These are phyloP conservation scores for Trichomonas vaginalis DNA, from an alignment of 208 protist species.

Conservation along the genomic window DNA sequence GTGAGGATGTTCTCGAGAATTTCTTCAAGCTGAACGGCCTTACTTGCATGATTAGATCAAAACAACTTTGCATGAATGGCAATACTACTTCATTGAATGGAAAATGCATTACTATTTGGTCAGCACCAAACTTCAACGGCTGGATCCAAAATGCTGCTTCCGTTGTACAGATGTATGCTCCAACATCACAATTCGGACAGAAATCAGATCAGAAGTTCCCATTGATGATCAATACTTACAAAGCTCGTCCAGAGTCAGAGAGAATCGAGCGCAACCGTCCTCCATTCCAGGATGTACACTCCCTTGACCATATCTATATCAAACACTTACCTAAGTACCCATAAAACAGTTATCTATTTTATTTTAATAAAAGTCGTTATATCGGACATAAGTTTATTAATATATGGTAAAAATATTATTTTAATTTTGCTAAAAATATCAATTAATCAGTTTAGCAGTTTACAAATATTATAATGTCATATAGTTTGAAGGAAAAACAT, in stretches of 20 bases:
- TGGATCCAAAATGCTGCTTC: slow-evolving; percentile 18
- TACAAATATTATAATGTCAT: too few relatives aligned
- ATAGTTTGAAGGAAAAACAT: too few relatives aligned
- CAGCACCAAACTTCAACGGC: slow-evolving; percentile 54
- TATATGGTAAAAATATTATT: too few relatives aligned
- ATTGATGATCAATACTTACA: not conserved
- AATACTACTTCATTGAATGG: slow-evolving; percentile 63
- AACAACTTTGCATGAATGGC: slow-evolving; percentile 67
- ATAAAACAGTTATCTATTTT: not conserved
- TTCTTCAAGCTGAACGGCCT: slow-evolving; percentile 57
- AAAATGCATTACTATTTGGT: slow-evolving; percentile 66
- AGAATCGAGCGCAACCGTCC: not conserved
- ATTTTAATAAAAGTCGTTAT: not conserved
- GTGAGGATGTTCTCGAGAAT: slow-evolving; percentile 40
- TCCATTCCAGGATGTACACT: slow-evolving; percentile 14
- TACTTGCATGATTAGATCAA: slow-evolving; percentile 57
- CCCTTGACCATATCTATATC: slow-evolving; percentile 13
- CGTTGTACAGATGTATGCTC: not conserved
- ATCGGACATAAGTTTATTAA: too few relatives aligned
- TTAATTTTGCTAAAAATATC: too few relatives aligned
- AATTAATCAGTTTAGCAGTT: too few relatives aligned
- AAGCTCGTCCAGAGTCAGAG: not conserved
- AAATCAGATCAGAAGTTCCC: not conserved
- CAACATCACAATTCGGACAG: not conserved
- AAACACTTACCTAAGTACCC: not conserved